phyloP scores from a whole-genome alignment of 768 basidiomycete genomes.

The Podaxis sp. region DNA sequence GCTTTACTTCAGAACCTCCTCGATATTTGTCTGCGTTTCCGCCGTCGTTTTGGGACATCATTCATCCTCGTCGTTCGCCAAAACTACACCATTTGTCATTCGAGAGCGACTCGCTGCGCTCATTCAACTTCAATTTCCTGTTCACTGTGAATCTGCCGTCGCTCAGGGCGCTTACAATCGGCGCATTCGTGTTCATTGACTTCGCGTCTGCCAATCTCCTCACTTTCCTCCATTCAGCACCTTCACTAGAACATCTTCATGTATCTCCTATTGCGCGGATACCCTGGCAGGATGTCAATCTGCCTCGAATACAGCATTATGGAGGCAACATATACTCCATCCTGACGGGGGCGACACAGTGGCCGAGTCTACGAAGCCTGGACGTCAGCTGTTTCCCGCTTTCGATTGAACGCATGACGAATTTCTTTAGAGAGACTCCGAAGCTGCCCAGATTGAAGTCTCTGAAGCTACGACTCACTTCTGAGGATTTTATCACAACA shows the following conservation, averaged over 20 bases:
- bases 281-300: neutral
- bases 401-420: neutral
- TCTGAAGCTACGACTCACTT: constrained; percentile 7
- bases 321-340: constrained; percentile 2
- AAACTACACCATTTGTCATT: neutral
- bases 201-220: neutral
- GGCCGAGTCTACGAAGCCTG: constrained; percentile 1
- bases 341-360: neutral
- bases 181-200: neutral
- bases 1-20: neutral
- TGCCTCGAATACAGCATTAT: neutral
- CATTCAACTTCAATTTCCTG: constrained; percentile 4
- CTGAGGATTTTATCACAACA: neutral
- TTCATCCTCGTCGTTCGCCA: constrained; percentile 6
- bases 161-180: neutral
- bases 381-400: constrained; percentile 5
- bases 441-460: neutral
- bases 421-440: neutral
- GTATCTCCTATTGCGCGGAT: constrained; percentile 1
- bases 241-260: neutral
- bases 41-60: constrained; percentile 2
- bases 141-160: neutral
- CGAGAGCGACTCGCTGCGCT: constrained; percentile 2
- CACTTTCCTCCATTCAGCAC: neutral
- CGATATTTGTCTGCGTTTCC: neutral